phyloP scores from a whole-genome alignment of 2,329 filamentous ascomycete genomes.

The Cordyceps cateniannulata region DNA sequence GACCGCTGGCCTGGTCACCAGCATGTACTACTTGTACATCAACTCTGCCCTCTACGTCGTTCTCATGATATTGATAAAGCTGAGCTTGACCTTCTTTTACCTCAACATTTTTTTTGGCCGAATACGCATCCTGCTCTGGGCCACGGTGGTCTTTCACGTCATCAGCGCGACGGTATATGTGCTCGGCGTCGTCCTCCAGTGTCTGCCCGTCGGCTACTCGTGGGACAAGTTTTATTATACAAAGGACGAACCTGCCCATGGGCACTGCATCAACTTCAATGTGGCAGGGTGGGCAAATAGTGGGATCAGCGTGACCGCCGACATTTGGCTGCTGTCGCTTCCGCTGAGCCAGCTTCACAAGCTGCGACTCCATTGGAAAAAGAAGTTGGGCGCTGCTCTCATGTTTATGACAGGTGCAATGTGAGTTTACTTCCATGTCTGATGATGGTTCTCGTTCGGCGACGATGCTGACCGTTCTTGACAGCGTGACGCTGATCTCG shows the following conservation, averaged over 20 bases:
- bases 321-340: slow-evolving; percentile 40
- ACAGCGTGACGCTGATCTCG: slow-evolving; percentile 25
- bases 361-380: slow-evolving; percentile 33
- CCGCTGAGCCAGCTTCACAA: slow-evolving; percentile 34
- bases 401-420: slow-evolving; percentile 39
- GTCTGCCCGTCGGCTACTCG: slow-evolving; percentile 37
- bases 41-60: slow-evolving; percentile 35
- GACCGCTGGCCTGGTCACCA: slow-evolving; percentile 31
- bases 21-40: slow-evolving; percentile 34
- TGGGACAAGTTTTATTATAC: slow-evolving; percentile 42
- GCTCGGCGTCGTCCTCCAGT: slow-evolving; percentile 38
- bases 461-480: not conserved
- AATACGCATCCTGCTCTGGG: slow-evolving; percentile 32
- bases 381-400: slow-evolving; percentile 34
- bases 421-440: slow-evolving; percentile 15
- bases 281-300: slow-evolving; percentile 40
- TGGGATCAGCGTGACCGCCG: slow-evolving; percentile 38
- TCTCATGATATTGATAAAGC: slow-evolving; percentile 35
- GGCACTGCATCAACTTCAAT: slow-evolving; percentile 39
- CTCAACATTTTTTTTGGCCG: slow-evolving; percentile 38
- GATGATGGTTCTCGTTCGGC: not conserved
- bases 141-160: slow-evolving; percentile 27
- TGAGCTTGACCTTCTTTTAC: slow-evolving; percentile 45
- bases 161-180: slow-evolving; percentile 30
- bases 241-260: slow-evolving; percentile 23